Conservation (phyloP, 352 stramenopile species). For the Phytopythium chamaehyphon region DNA sequence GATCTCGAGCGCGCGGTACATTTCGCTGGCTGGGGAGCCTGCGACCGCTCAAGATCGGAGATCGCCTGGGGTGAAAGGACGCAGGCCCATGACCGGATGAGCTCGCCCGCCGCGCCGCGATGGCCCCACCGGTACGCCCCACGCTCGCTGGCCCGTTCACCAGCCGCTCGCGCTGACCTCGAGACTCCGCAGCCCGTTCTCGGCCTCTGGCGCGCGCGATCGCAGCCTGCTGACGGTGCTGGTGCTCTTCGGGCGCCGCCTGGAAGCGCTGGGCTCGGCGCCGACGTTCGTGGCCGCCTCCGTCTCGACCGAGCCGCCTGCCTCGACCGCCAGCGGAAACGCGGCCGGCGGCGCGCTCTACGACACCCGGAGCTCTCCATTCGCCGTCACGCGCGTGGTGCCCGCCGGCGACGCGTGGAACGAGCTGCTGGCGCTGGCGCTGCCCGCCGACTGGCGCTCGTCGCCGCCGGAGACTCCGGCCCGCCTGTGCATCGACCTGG, state of each 20-base stretch:
- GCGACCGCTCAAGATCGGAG: not conserved
- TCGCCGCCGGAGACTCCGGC: constrained; percentile 2
- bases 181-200: constrained; percentile 38
- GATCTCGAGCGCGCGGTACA: constrained; percentile 50
- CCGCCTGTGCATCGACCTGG: constrained; percentile 48
- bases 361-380: constrained; percentile 48
- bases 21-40: constrained; percentile 1
- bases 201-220: constrained; percentile 26
- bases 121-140: not conserved
- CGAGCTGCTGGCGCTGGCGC: constrained; percentile 54
- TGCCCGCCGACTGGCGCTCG: constrained; percentile 39
- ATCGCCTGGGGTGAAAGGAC: constrained; percentile 12
- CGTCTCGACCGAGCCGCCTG: constrained; percentile 17
- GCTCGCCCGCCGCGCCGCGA: constrained; percentile 16
- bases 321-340: constrained; percentile 4
- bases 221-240: constrained; percentile 46
- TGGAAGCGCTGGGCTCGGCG: constrained; percentile 17
- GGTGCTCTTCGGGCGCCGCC: constrained; percentile 42
- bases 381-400: constrained; percentile 56
- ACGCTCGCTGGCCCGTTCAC: not conserved
- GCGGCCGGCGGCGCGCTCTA: constrained; percentile 23
- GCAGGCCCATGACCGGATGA: constrained; percentile 31
- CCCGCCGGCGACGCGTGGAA: constrained; percentile 50
- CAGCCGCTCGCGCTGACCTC: not conserved
- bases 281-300: constrained; percentile 33